phyloP scores from a whole-genome alignment of 2,329 filamentous ascomycete genomes.

The Penicillium sp. region DNA sequence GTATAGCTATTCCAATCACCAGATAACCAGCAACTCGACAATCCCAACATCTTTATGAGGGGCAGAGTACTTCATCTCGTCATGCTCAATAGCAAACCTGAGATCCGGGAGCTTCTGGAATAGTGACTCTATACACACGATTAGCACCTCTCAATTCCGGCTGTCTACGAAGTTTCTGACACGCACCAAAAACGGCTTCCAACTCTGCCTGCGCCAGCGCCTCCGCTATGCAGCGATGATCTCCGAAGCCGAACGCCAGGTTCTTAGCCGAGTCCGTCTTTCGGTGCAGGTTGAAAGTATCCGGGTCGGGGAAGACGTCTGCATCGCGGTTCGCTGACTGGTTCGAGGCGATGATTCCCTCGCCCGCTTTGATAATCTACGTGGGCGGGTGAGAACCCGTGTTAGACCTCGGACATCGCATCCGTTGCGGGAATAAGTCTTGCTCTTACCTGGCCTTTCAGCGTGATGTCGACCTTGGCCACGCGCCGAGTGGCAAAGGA shows the following conservation, averaged over 20 bases:
- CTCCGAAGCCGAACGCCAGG: constrained; percentile 5
- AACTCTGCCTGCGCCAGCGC: not conserved
- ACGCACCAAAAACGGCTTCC: constrained; percentile 1
- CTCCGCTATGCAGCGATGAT: constrained; percentile 1
- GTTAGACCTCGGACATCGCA: too few species aligned
- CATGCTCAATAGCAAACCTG: not conserved
- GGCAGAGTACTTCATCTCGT: constrained; percentile 1
- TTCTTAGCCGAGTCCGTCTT: constrained; percentile 3
- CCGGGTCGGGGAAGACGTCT: constrained; percentile 7
- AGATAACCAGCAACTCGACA: not conserved
- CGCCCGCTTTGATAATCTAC: constrained; percentile 5
- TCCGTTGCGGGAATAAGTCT: too few species aligned
- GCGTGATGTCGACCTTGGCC: not conserved
- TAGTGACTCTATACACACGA: not conserved
- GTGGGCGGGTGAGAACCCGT: not conserved
- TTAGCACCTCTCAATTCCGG: not conserved
- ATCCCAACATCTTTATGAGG: constrained; percentile 6
- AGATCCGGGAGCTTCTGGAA: constrained; percentile 10
- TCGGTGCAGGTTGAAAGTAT: constrained; percentile 11
- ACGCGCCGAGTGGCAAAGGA: constrained; percentile 4
- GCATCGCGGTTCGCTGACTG: constrained; percentile 13
- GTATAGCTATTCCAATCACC: too few species aligned
- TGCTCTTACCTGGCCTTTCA: constrained; percentile 2
- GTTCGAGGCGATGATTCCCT: constrained; percentile 10
- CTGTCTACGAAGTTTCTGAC: not conserved